Evolutionary conservation across 2,329 filamentous ascomycete species (phyloP).

Genomic region (Neurospora sp.): DNA sequence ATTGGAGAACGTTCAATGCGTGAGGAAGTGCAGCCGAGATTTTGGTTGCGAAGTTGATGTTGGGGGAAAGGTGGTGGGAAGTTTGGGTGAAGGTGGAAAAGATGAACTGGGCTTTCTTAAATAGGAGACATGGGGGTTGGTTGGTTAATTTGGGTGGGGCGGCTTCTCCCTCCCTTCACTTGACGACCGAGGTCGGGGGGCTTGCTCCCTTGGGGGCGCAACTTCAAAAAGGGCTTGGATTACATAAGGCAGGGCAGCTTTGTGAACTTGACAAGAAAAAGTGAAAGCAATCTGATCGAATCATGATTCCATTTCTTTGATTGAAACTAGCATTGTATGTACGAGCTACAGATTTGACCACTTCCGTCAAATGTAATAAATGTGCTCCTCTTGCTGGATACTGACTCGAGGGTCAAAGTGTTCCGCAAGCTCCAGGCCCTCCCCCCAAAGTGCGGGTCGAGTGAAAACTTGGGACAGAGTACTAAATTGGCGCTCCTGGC

Average conservation of each 20-base stretch:
- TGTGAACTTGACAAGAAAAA: background rate
- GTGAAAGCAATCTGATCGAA: background rate
- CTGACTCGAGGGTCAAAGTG: background rate
- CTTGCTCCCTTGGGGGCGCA: background rate
- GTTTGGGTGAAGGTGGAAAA: background rate
- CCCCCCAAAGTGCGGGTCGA: background rate
- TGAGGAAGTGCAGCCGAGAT: background rate
- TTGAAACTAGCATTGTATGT: background rate
- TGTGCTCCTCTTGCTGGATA: background rate
- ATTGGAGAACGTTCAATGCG: background rate
- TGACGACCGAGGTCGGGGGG: background rate
- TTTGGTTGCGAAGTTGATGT: background rate
- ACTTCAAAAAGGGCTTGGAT: background rate
- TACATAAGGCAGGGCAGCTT: background rate
- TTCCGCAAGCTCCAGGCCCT: background rate
- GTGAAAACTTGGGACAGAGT: background rate
- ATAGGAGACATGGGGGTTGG: background rate
- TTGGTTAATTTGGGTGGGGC: background rate
- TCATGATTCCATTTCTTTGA: background rate
- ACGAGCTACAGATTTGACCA: background rate
- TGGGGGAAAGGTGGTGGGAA: background rate
- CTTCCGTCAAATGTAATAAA: background rate
- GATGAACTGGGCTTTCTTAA: background rate
- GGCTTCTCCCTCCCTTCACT: background rate
- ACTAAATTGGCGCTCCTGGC: background rate